Evolutionary conservation across 176 grass and related monocot species (phyloP), one percentile per base, ranked within the genome.

Genomic region (Saccharum officinarum): DNA sequence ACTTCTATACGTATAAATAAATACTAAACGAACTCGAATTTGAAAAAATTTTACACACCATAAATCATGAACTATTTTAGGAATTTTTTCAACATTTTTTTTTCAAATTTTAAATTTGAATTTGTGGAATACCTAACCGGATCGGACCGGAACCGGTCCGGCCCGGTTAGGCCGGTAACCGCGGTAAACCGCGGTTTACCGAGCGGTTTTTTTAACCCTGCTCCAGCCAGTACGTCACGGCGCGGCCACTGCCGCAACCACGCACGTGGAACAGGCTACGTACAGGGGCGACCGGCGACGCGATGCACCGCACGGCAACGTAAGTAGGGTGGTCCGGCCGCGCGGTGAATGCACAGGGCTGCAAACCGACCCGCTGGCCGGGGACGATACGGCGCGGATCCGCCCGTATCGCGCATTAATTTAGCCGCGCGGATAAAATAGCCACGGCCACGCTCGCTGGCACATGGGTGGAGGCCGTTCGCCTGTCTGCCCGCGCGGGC

Each of bases 391-490:
- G 54, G 75, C 34, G 54, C 55, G 12, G 83, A 78, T 78, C 9
- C 41, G 15, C 44, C 71, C 42, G 59, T 39, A 67, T 67, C 62
- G 15, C 62, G n/a, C 33, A 41, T 84, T 55, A 30, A 76, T 14
- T 67, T 28, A 39, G 9, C 28, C 18, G 78, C 3, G 22, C 33
- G 34, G 25, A 13, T 14, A 61, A 15, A 36, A 49, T 80, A 59
- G 30, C 78, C 13, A 1, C 31, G 11, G 61, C 8, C 40, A 63
- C 10, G 65, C 31, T 67, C 26, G 68, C 33, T 18, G 33, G 74
- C 74, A 85, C 83, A 85, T 85, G 73, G 62, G 83, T 71, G 23
- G 78, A 16, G 78, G 31, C 64, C 44, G 77, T 7, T 47, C 25
- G 16, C 77, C 68, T 71, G 69, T 42, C 39, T 61, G 59, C 34